These are phyloP conservation scores for Incumbomyces delicatus DNA, from an alignment of 2,329 filamentous ascomycete species.

Conservation along the genomic window DNA sequence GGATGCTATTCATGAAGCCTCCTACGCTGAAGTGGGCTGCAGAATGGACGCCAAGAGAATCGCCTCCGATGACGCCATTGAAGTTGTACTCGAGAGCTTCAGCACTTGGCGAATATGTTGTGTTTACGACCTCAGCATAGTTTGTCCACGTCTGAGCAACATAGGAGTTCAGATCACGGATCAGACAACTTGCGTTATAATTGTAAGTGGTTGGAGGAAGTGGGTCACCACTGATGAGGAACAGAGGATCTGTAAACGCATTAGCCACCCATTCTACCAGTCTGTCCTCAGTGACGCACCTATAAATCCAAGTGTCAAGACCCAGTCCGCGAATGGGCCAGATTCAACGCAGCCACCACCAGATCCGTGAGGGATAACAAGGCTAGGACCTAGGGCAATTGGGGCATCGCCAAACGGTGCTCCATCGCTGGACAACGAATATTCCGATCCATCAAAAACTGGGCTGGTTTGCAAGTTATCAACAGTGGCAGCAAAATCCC, in stretches of 20 bases:
- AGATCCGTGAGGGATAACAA: conserved; percentile 20
- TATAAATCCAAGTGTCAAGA: conserved; percentile 16
- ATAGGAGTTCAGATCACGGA: conserved; percentile 20
- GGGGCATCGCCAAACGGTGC: conserved; percentile 15
- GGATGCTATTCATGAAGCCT: conserved; percentile 18
- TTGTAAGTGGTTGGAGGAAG: conserved; percentile 16
- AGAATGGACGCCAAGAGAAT: conserved; percentile 19
- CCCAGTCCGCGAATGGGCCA: conserved; percentile 22
- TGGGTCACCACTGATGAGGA: conserved; percentile 12
- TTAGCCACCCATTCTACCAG: neutral
- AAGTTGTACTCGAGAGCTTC: conserved; percentile 16
- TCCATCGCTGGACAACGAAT: conserved; percentile 27
- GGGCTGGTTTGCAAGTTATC: conserved; percentile 21
- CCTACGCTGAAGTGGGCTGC: conserved; percentile 21
- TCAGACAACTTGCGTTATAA: conserved; percentile 19
- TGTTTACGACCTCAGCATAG: conserved; percentile 12
- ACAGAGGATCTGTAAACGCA: conserved; percentile 7
- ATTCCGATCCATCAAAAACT: conserved; percentile 30
- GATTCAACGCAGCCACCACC: conserved; percentile 22
- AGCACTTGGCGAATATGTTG: conserved; percentile 17
- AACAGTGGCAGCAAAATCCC: conserved; percentile 28
- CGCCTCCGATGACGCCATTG: conserved; percentile 19
- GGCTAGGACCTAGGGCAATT: conserved; percentile 12
- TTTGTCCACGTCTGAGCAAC: conserved; percentile 20
- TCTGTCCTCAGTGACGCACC: conserved; percentile 1